phyloP scores from a whole-genome alignment of 176 grass and related monocot species.

The Eleusine coracana region DNA sequence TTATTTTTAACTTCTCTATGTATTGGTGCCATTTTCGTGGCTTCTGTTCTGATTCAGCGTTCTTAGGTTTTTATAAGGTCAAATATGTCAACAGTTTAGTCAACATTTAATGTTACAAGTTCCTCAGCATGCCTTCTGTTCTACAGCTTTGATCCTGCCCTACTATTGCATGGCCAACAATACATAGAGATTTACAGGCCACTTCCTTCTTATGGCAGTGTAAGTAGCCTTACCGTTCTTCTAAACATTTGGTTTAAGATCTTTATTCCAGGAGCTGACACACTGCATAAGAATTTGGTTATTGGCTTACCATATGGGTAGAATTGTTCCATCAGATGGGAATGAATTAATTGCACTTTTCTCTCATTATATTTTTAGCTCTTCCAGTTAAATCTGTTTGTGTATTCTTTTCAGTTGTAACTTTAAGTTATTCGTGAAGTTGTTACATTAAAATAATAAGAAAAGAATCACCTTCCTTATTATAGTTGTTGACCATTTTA shows the following conservation, averaged over 20 bases:
- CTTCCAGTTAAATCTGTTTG: background rate
- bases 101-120: background rate
- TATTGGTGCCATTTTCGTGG: constrained; percentile 9
- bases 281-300: background rate
- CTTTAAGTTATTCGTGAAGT: background rate
- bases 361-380: background rate
- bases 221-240: constrained; percentile 44
- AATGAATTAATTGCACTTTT: background rate
- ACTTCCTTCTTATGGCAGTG: constrained; percentile 69
- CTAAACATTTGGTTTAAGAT: background rate
- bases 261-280: background rate
- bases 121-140: constrained; percentile 28
- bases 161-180: constrained; percentile 96
- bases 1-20: constrained; percentile 7
- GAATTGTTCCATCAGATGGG: background rate
- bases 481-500: background rate
- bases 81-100: constrained; percentile 12
- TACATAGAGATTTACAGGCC: constrained; percentile 85
- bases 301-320: background rate
- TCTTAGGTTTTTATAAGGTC: constrained; percentile 6
- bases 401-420: background rate
- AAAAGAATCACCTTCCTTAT: background rate
- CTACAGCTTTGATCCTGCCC: constrained; percentile 68
- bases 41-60: constrained; percentile 4
- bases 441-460: background rate